Evolutionary conservation across 352 stramenopile genomes (phyloP).

Genomic region (Pythium aphanidermatum): DNA sequence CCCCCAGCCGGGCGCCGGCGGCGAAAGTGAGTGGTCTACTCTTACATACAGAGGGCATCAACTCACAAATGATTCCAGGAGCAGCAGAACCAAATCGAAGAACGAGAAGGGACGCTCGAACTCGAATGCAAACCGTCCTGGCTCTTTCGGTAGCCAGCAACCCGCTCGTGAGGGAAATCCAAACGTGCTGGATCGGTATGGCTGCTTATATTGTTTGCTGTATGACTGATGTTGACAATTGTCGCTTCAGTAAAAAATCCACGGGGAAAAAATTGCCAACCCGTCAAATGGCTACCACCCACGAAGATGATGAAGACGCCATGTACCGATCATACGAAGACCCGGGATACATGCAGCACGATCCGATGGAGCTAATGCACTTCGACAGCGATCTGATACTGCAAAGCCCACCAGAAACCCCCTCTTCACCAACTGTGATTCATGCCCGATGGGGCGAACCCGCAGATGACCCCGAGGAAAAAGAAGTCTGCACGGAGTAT

Average conservation of each 20-base stretch:
- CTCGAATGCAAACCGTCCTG: constrained; percentile 10
- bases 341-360: constrained; percentile 51
- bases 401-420: constrained; percentile 61
- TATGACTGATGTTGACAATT: neutral
- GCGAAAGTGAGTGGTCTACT: constrained; percentile 49
- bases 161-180: constrained; percentile 1
- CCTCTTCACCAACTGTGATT: constrained; percentile 70
- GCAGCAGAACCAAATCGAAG: constrained; percentile 28
- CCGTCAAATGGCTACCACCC: constrained; percentile 13
- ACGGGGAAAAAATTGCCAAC: constrained; percentile 5
- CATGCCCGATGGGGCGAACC: constrained; percentile 82
- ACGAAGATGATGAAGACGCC: constrained; percentile 27
- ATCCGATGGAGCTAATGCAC: constrained; percentile 48
- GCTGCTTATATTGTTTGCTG: neutral
- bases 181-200: constrained; percentile 2
- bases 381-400: constrained; percentile 80
- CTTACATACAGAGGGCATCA: too few species aligned
- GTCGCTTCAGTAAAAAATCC: constrained; percentile 9
- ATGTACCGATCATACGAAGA: constrained; percentile 78
- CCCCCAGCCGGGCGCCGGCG: constrained; percentile 34
- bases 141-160: constrained; percentile 1
- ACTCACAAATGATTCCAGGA: too few species aligned
- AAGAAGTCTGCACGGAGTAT: constrained; percentile 77
- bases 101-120: constrained; percentile 26
- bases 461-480: constrained; percentile 77